Base-by-base conservation (phyloP, 2,329 filamentous ascomycete species). In the Calonectria multiphialidica region DNA sequence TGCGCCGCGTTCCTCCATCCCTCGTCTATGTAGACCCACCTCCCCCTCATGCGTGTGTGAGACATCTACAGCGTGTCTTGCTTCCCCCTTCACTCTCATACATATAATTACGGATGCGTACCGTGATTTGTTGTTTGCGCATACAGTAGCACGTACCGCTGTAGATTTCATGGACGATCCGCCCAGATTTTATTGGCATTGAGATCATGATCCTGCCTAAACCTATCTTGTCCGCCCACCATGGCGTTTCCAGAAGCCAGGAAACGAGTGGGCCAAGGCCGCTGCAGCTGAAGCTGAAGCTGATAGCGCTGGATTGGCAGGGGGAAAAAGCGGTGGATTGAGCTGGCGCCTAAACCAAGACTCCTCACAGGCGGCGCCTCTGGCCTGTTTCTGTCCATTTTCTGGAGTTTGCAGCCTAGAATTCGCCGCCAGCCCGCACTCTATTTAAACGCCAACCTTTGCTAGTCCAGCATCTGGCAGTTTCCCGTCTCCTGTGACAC, bases 231-330 rank as follows among this genome's bases (percentile, higher is more conserved):
- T 8, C 30, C 30, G 30, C 33, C 30, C 6, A 12, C 21, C 21
- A 59, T 59, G 53, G 53, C 53, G 53, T 25, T 40, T 40, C 53
- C 40, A 33, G 53, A 37, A 25, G 21, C 40, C 12, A 3, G 13
- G 44, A 42, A 59, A 33, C 53, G 53, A 59, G 53, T 59, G 53
- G 53, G 53, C 33, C 53, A 21, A 30, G 7, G 21, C 53, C 35
- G 53, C 53, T 33, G 53, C 53, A 59, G 53, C 53, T 59, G 53
- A 59, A 57, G 53, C 53, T 57, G 53, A 57, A 40, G 33, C 21
- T 59, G 53, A 8, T 40, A 30, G 53, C 37, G 53, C n/a, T 40
- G 33, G 25, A 37, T 28, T 21, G 35, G 40, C 44, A 16, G 1
- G 8, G 8, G 8, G 8, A 30, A 59, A 59, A 13, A 59, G 53